Percentiles rank a stretch among this genome's conserved stretches.
These are phyloP conservation scores for Stagonosporopsis vannaccii DNA, from an alignment of 2,329 filamentous ascomycete species.

Conservation along the genomic window DNA sequence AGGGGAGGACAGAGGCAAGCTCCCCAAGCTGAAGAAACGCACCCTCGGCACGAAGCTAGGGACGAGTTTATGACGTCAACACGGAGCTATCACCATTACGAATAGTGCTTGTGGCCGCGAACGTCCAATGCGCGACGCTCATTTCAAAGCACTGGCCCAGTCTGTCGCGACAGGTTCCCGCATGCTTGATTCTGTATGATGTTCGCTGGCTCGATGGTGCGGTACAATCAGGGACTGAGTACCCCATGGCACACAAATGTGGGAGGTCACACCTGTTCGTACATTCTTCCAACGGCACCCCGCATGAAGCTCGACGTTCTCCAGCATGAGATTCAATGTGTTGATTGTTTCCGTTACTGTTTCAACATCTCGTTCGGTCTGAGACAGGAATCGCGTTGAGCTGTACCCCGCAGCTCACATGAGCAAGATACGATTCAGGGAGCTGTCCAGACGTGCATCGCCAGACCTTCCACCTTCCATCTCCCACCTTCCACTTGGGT, in stretches of 20 bases:
- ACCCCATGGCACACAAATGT: slow-evolving; percentile 3
- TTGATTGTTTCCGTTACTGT: background rate
- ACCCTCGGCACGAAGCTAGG: slow-evolving; percentile 13
- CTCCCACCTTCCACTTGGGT: background rate
- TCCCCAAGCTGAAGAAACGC: slow-evolving; percentile 11
- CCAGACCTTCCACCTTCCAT: slow-evolving; percentile 8
- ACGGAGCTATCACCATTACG: slow-evolving; percentile 19
- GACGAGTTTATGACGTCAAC: slow-evolving; percentile 15
- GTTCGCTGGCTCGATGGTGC: background rate
- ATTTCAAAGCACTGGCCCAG: slow-evolving; percentile 18
- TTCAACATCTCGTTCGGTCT: background rate
- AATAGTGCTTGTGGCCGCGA: slow-evolving; percentile 12
- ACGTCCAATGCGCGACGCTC: slow-evolving; percentile 12
- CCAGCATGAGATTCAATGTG: background rate
- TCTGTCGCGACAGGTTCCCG: slow-evolving; percentile 1
- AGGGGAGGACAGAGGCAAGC: slow-evolving; percentile 11
- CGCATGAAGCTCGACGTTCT: slow-evolving; percentile 6
- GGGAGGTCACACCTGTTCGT: background rate
- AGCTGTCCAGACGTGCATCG: slow-evolving; percentile 7
- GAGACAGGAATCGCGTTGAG: background rate
- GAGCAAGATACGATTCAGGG: slow-evolving; percentile 1
- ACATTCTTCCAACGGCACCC: background rate
- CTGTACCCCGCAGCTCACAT: slow-evolving; percentile 16
- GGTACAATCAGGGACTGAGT: background rate
- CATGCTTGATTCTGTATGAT: background rate